Percentiles rank a stretch among this genome's conserved stretches.
Conservation (phyloP, 179 eudicot genomes). For the Pouteria campechiana region DNA sequence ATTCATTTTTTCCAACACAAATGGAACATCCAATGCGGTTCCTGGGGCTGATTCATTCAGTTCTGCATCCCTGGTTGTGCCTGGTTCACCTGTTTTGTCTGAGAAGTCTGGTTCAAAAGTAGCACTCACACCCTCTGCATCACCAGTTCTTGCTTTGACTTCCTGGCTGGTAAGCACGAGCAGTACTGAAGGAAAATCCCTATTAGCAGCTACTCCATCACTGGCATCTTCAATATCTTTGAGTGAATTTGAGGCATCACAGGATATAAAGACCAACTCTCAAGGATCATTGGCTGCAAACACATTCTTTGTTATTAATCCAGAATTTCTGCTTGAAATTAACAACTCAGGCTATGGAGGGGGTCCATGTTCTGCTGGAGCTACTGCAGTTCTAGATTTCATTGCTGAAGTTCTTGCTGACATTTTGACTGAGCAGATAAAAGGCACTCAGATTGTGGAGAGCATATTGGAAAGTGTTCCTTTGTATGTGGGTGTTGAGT, state of each 20-base stretch:
- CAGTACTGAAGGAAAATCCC: conserved; percentile 29
- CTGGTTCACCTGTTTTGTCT: conserved; percentile 68
- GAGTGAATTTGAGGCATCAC: conserved; percentile 38
- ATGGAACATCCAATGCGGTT: conserved; percentile 15
- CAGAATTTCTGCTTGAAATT: conserved; percentile 62
- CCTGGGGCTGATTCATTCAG: conserved; percentile 63
- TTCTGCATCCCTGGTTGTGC: conserved; percentile 40
- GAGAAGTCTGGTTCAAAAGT: conserved; percentile 56
- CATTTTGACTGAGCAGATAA: conserved; percentile 79
- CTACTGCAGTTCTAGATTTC: conserved; percentile 90
- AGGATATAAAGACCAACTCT: conserved; percentile 45
- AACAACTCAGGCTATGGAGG: conserved; percentile 95
- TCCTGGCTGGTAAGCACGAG: conserved; percentile 54
- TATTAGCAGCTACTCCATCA: conserved; percentile 34
- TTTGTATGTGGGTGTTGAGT: conserved; percentile 71
- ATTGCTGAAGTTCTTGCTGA: conserved; percentile 92
- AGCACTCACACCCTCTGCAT: conserved; percentile 31
- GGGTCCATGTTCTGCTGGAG: conserved; percentile 97
- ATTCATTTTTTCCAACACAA: conserved; percentile 29
- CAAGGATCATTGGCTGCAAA: conserved; percentile 36
- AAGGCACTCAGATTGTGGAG: conserved; percentile 69
- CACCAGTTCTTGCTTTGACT: conserved; percentile 51
- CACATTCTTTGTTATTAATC: conserved; percentile 36
- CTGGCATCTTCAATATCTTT: conserved; percentile 41
- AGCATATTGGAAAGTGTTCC: conserved; percentile 83